Percentiles rank a stretch among this genome's conserved stretches.
Conservation (phyloP, 345 rosid genomes). For the Gossypium rotundifolium region DNA sequence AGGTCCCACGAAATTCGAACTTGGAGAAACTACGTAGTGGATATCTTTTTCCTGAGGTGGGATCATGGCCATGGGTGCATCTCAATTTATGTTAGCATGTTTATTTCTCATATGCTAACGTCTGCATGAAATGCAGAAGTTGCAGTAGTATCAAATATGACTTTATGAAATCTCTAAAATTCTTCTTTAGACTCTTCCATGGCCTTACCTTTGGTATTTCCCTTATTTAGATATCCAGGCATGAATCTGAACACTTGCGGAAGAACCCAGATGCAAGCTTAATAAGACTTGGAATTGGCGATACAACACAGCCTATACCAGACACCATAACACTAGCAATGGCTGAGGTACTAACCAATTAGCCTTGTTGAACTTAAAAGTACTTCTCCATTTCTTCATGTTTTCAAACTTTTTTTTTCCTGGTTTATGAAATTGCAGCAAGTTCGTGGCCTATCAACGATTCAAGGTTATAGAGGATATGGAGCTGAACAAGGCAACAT, state of each 20-base stretch:
- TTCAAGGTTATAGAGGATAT: slow-evolving; percentile 48
- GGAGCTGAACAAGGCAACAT: slow-evolving; percentile 62
- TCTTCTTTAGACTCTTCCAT: not conserved
- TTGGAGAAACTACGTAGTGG: slow-evolving; percentile 54
- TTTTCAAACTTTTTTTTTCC: not conserved
- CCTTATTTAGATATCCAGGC: slow-evolving; percentile 37
- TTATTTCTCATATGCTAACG: not conserved
- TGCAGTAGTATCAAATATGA: not conserved
- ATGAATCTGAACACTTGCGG: slow-evolving; percentile 42
- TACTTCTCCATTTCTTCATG: not conserved
- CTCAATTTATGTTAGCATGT: not conserved
- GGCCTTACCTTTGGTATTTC: not conserved
- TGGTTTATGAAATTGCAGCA: slow-evolving; percentile 44
- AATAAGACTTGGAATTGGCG: slow-evolving; percentile 72
- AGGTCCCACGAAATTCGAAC: slow-evolving; percentile 49
- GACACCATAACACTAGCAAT: slow-evolving; percentile 43
- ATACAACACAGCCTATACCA: slow-evolving; percentile 73
- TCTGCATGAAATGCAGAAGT: not conserved
- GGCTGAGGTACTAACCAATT: slow-evolving; percentile 39
- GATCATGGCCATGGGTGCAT: not conserved
- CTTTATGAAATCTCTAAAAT: not conserved
- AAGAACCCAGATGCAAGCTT: slow-evolving; percentile 46
- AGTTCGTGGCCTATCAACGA: slow-evolving; percentile 47
- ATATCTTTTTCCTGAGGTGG: slow-evolving; percentile 71
- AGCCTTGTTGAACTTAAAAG: not conserved